These are phyloP conservation scores for Mycena albidolilacea DNA, from an alignment of 768 basidiomycete genomes.

Conservation along the genomic window DNA sequence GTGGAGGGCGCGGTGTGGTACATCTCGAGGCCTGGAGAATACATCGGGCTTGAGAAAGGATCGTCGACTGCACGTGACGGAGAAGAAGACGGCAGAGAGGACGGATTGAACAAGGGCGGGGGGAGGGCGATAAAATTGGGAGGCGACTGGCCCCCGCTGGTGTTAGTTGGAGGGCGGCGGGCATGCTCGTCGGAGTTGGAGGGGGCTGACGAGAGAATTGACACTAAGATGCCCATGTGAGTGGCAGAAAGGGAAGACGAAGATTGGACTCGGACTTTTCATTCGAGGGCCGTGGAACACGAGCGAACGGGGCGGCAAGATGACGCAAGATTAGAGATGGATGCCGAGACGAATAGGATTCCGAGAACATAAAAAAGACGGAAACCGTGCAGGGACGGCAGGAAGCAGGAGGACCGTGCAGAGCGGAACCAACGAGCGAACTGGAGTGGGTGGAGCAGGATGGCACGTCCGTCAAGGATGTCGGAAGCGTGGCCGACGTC, in stretches of 20 bases:
- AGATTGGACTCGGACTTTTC: conserved; percentile 27
- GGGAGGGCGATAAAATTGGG: conserved; percentile 53
- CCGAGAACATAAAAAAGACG: conserved; percentile 35
- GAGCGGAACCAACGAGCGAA: conserved; percentile 22
- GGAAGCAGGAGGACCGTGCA: conserved; percentile 14
- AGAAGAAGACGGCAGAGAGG: conserved; percentile 49
- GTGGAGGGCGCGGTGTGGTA: conserved; percentile 67
- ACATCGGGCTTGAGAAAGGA: conserved; percentile 53
- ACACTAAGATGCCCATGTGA: conserved; percentile 42
- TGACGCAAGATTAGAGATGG: conserved; percentile 37
- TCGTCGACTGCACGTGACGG: conserved; percentile 52
- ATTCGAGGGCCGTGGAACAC: conserved; percentile 34
- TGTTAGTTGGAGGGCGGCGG: conserved; percentile 40
- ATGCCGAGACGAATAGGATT: conserved; percentile 19
- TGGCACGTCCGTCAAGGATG: conserved; percentile 16
- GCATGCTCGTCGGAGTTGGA: conserved; percentile 24
- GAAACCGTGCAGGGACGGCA: not conserved
- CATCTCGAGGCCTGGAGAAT: conserved; percentile 54
- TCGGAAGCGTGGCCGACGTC: not conserved
- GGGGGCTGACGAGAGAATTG: conserved; percentile 17
- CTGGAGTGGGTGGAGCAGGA: conserved; percentile 7
- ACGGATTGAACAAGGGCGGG: conserved; percentile 49
- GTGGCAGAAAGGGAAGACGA: conserved; percentile 9
- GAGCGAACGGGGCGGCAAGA: conserved; percentile 40
- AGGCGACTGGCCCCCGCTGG: conserved; percentile 40